Evolutionary conservation across 2,329 filamentous ascomycete species (phyloP).

Genomic region (Fusarium xylarioides): DNA sequence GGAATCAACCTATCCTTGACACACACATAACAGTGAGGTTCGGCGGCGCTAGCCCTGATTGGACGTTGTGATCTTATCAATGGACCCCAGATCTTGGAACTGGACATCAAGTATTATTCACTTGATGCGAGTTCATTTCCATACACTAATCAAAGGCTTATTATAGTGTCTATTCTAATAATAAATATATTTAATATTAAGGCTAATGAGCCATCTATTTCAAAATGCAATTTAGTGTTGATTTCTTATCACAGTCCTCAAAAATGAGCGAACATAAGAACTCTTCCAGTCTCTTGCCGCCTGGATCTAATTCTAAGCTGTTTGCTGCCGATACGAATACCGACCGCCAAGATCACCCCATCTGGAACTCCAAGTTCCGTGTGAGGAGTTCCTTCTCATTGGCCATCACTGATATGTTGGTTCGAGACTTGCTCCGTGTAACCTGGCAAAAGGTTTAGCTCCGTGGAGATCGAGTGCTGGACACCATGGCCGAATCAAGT

Average conservation of each 20-base stretch:
- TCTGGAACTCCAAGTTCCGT: constrained; percentile 15
- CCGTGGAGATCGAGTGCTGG: constrained; percentile 19
- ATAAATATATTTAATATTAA: too few species aligned
- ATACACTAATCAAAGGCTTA: too few species aligned
- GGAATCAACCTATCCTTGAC: too few species aligned
- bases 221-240: too few species aligned
- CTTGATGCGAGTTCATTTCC: background rate
- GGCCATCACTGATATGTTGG: background rate
- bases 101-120: background rate
- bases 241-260: background rate
- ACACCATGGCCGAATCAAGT: constrained; percentile 9
- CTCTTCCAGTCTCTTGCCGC: background rate
- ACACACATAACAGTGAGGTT: too few species aligned
- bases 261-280: background rate
- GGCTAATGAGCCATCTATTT: background rate
- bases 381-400: background rate
- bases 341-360: constrained; percentile 1
- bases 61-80: constrained; percentile 24
- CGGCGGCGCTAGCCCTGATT: constrained; percentile 19
- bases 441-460: constrained; percentile 15
- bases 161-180: background rate
- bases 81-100: background rate
- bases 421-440: constrained; percentile 5
- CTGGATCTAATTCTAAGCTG: background rate
- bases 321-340: background rate